Percentiles rank a stretch among this genome's conserved stretches.
phyloP scores from a whole-genome alignment of 176 grass and related monocot genomes.

The sorghum (Sorghum bicolor) region DNA sequence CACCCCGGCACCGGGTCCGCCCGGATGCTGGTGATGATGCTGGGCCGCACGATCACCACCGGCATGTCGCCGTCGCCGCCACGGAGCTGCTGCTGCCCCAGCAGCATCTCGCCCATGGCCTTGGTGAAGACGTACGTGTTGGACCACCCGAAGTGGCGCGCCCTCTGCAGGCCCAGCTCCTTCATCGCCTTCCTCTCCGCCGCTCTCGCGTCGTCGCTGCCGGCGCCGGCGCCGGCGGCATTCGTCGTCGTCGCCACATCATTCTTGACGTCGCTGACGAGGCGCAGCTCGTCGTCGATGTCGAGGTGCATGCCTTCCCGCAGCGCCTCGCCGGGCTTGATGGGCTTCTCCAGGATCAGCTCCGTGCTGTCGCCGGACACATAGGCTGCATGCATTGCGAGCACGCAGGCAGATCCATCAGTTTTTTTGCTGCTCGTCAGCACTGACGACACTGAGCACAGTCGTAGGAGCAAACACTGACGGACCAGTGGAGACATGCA shows the following conservation, averaged over 20 bases:
- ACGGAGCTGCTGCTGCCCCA: constrained; percentile 25
- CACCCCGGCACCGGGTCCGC: constrained; percentile 76
- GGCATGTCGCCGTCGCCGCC: constrained; percentile 25
- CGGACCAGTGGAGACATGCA: constrained; percentile 30
- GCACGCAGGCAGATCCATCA: neutral
- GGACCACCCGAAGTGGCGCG: constrained; percentile 64
- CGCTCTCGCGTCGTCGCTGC: neutral
- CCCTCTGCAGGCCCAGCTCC: constrained; percentile 63
- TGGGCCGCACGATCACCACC: constrained; percentile 57
- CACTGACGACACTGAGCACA: neutral
- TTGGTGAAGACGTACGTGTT: constrained; percentile 87
- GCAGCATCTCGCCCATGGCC: constrained; percentile 78
- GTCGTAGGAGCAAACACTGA: neutral
- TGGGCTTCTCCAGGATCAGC: constrained; percentile 49
- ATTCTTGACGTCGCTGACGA: constrained; percentile 44
- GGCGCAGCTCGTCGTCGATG: constrained; percentile 55
- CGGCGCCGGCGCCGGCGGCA: neutral
- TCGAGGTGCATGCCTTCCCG: constrained; percentile 50
- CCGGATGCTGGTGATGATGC: constrained; percentile 69
- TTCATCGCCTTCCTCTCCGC: constrained; percentile 54
- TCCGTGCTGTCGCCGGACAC: constrained; percentile 24
- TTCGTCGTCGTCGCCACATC: neutral
- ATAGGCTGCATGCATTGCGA: neutral
- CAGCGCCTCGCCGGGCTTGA: constrained; percentile 49
- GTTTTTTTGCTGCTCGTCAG: neutral